phyloP scores from a whole-genome alignment of 305 asterid genomes.

The Rubia occidens region DNA sequence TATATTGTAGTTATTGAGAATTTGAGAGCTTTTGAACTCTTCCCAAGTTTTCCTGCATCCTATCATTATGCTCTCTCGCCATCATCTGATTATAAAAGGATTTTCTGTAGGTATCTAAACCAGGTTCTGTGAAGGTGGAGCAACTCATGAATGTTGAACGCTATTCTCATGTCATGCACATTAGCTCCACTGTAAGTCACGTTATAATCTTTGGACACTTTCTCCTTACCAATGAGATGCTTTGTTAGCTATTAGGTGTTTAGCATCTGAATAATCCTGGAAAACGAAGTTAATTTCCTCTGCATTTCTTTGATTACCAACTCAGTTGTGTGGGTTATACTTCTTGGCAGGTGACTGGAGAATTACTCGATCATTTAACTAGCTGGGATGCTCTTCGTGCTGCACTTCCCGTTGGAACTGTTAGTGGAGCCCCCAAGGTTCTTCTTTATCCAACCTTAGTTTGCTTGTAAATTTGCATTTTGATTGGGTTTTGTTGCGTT shows the following conservation, averaged over 20 bases:
- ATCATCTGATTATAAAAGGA: neutral
- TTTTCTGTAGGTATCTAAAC: slow-evolving; percentile 63
- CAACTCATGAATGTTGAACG: slow-evolving; percentile 89
- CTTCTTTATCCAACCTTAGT: slow-evolving; percentile 16
- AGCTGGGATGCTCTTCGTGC: slow-evolving; percentile 97
- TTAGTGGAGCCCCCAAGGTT: slow-evolving; percentile 99
- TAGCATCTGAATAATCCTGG: neutral
- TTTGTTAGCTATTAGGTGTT: neutral
- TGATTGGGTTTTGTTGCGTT: no score
- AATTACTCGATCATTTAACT: slow-evolving; percentile 55
- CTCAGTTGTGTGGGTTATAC: neutral
- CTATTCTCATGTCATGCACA: slow-evolving; percentile 98
- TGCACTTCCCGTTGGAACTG: slow-evolving; percentile 98
- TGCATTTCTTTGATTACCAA: neutral
- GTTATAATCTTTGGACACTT: neutral
- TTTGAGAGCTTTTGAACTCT: neutral
- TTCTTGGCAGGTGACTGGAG: slow-evolving; percentile 71
- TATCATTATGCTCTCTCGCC: neutral
- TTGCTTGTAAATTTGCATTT: neutral
- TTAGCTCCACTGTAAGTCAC: slow-evolving; percentile 83
- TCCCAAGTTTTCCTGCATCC: no score
- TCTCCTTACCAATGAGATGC: neutral
- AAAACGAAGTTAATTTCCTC: neutral
- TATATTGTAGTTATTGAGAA: neutral
- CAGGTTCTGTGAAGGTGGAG: slow-evolving; percentile 91